Evolutionary conservation across 2,329 filamentous ascomycete species (phyloP).

Genomic region (Ceratocystis papillata): DNA sequence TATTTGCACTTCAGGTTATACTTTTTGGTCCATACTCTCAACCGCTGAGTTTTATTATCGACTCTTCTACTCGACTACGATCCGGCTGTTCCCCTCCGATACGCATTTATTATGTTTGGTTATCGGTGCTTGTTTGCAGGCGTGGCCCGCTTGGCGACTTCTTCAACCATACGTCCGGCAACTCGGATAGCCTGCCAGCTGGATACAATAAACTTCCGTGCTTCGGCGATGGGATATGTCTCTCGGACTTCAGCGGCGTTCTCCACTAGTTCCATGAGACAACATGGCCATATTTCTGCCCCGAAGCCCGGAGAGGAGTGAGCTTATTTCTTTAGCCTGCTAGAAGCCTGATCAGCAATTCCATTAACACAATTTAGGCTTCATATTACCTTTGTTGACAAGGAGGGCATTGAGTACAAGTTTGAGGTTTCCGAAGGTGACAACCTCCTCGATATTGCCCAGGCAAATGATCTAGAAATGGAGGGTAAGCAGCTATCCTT

Average conservation of each 20-base stretch:
- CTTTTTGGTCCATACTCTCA: too few species aligned
- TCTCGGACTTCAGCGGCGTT: slow-evolving; percentile 38
- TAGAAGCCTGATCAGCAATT: not conserved
- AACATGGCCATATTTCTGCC: slow-evolving; percentile 69
- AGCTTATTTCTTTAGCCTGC: slow-evolving; percentile 30
- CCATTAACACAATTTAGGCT: slow-evolving; percentile 43
- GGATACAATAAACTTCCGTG: not conserved
- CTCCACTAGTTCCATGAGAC: slow-evolving; percentile 48
- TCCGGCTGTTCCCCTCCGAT: not conserved
- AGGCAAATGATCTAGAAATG: slow-evolving; percentile 93
- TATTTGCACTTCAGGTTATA: too few species aligned
- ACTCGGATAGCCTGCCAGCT: slow-evolving; percentile 26
- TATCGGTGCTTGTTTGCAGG: slow-evolving; percentile 18
- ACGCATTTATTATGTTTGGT: slow-evolving; percentile 16
- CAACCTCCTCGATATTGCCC: slow-evolving; percentile 90
- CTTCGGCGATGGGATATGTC: not conserved
- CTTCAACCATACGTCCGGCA: slow-evolving; percentile 21
- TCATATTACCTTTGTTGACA: slow-evolving; percentile 85
- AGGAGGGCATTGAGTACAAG: slow-evolving; percentile 65
- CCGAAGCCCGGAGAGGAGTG: slow-evolving; percentile 91
- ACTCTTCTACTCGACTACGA: not conserved
- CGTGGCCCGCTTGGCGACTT: slow-evolving; percentile 9
- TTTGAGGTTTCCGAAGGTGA: slow-evolving; percentile 76
- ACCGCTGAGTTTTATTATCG: not conserved
- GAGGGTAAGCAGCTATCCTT: slow-evolving; percentile 50